Conservation (phyloP, 106 monocot genomes). For the Dioscorea zingiberensis region DNA sequence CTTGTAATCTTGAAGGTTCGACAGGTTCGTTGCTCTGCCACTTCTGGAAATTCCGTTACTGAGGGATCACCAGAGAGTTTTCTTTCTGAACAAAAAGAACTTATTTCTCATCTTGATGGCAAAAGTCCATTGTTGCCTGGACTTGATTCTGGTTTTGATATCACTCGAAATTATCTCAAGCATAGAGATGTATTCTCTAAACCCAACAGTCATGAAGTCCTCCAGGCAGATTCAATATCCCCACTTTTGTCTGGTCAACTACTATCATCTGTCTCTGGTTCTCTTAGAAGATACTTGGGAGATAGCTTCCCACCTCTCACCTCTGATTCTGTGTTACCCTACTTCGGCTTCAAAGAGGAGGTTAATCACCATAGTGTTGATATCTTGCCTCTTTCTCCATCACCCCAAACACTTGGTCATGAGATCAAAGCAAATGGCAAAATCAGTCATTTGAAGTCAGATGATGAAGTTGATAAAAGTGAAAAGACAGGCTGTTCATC, state of each 20-base stretch:
- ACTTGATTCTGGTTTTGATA: slow-evolving; percentile 7
- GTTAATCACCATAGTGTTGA: slow-evolving; percentile 1
- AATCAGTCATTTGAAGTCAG: slow-evolving; percentile 16
- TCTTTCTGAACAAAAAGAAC: slow-evolving; percentile 2
- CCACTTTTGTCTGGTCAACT: slow-evolving; percentile 20
- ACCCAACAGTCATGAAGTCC: not conserved
- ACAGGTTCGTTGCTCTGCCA: not conserved
- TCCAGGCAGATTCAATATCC: slow-evolving; percentile 2
- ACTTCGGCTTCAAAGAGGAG: slow-evolving; percentile 14
- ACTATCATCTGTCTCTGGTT: slow-evolving; percentile 37
- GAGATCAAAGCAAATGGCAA: slow-evolving; percentile 8
- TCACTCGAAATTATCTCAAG: slow-evolving; percentile 16
- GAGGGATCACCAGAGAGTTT: slow-evolving; percentile 17
- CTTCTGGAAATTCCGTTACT: slow-evolving; percentile 35
- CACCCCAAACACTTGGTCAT: slow-evolving; percentile 16
- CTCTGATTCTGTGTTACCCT: slow-evolving; percentile 26
- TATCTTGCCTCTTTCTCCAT: slow-evolving; percentile 13
- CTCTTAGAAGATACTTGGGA: slow-evolving; percentile 16
- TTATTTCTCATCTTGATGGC: slow-evolving; percentile 5
- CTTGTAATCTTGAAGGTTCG: too few species aligned
- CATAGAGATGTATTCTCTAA: not conserved
- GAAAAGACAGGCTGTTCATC: slow-evolving; percentile 10
- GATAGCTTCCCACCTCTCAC: slow-evolving; percentile 8
- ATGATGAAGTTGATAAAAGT: slow-evolving; percentile 7
- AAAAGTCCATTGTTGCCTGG: slow-evolving; percentile 11